Evolutionary conservation across 352 stramenopile species (phyloP).

Genomic region (Phytophthora colocasiae): DNA sequence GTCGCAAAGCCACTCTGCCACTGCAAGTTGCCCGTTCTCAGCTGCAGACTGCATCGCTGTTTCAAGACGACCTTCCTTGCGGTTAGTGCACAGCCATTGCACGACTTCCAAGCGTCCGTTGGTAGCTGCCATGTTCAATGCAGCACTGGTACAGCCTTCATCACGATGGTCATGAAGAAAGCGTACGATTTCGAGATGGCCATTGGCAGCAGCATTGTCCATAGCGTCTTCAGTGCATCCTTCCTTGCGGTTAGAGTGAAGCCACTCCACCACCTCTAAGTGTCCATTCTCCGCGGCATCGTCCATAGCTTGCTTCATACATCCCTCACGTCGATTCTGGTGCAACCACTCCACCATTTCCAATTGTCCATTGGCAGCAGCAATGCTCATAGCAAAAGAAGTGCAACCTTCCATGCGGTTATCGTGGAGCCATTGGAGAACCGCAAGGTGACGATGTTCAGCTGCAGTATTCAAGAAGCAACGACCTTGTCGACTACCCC

Average conservation of each 20-base stretch:
- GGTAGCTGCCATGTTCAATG: slow-evolving; percentile 15
- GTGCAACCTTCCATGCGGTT: slow-evolving; percentile 25
- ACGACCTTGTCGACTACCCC: slow-evolving; percentile 11
- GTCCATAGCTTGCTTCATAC: slow-evolving; percentile 28
- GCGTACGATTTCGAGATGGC: slow-evolving; percentile 15
- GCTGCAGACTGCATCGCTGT: slow-evolving; percentile 12
- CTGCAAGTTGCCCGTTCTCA: slow-evolving; percentile 17
- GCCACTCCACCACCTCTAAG: slow-evolving; percentile 21
- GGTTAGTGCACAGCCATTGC: slow-evolving; percentile 18
- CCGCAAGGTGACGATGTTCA: slow-evolving; percentile 6
- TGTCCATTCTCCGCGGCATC: slow-evolving; percentile 21
- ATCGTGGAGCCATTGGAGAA: slow-evolving; percentile 21
- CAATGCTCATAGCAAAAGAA: slow-evolving; percentile 18
- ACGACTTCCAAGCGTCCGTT: slow-evolving; percentile 20
- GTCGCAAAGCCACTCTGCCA: slow-evolving; percentile 16
- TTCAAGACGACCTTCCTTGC: slow-evolving; percentile 18
- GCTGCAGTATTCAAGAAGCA: slow-evolving; percentile 23
- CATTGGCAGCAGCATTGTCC: slow-evolving; percentile 24
- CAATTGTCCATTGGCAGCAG: slow-evolving; percentile 13
- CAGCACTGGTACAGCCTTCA: slow-evolving; percentile 26
- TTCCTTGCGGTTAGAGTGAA: slow-evolving; percentile 25
- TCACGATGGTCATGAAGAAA: slow-evolving; percentile 27
- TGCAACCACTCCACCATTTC: slow-evolving; percentile 20
- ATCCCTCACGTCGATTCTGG: slow-evolving; percentile 16
- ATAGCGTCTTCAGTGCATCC: slow-evolving; percentile 26